phyloP scores from a whole-genome alignment of 352 stramenopile genomes.

The Globisporangium okanoganense region DNA sequence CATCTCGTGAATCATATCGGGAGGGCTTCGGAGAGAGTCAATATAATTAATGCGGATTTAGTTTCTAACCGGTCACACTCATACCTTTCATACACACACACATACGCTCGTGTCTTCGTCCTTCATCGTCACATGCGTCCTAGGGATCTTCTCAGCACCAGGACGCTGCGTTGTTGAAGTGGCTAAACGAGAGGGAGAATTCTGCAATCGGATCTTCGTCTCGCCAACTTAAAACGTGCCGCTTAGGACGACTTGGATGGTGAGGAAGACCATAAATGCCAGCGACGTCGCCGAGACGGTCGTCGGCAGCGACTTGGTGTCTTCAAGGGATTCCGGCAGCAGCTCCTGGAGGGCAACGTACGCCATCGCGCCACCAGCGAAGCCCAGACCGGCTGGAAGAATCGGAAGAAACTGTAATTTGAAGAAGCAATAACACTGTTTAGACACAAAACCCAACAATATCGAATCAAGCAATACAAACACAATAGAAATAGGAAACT shows the following conservation, averaged over 20 bases:
- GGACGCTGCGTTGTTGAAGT: background rate
- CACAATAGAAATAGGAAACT: background rate
- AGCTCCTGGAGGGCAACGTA: conserved; percentile 92
- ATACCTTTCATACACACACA: conserved; percentile 11
- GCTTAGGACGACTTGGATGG: conserved; percentile 75
- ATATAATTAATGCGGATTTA: conserved; percentile 14
- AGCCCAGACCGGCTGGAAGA: conserved; percentile 93
- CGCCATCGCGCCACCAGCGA: conserved; percentile 96
- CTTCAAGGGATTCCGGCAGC: conserved; percentile 76
- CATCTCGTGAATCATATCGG: background rate
- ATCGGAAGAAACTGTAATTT: conserved; percentile 91
- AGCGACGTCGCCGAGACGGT: conserved; percentile 66
- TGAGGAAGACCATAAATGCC: conserved; percentile 81
- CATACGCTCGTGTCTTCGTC: background rate
- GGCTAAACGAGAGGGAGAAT: background rate
- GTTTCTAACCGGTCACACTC: conserved; percentile 9
- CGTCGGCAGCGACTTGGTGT: conserved; percentile 73
- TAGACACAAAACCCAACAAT: too few relatives aligned
- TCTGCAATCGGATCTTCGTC: background rate
- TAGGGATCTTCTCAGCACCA: background rate
- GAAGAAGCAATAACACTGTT: background rate
- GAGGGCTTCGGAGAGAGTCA: background rate
- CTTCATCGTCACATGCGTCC: background rate
- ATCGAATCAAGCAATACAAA: background rate
- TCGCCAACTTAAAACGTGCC: conserved; percentile 25